phyloP scores from a whole-genome alignment of 2,329 filamentous ascomycete genomes.

The Rutstroemia sydowiana region DNA sequence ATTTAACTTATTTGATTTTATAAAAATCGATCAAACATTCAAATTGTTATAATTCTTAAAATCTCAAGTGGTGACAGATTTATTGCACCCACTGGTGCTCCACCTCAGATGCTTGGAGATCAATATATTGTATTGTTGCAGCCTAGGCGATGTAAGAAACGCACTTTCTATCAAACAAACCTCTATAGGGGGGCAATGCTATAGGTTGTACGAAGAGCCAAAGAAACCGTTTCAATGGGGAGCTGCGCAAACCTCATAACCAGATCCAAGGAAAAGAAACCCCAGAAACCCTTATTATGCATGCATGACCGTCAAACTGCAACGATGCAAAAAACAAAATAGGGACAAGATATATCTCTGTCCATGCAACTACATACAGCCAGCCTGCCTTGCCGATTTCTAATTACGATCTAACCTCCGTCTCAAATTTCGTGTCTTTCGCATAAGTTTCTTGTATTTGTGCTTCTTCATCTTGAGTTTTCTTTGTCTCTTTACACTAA shows the following conservation, averaged over 20 bases:
- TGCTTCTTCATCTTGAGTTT: slow-evolving; percentile 99
- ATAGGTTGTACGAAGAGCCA: background rate
- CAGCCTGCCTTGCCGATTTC: slow-evolving; percentile 7
- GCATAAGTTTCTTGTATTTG: slow-evolving; percentile 99
- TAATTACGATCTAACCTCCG: slow-evolving; percentile 49
- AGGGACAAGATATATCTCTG: background rate
- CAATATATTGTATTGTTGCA: too few species aligned
- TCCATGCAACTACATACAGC: background rate
- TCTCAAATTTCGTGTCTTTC: slow-evolving; percentile 77
- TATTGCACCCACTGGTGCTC: too few species aligned
- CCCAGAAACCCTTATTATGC: background rate
- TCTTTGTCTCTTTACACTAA: slow-evolving; percentile 86
- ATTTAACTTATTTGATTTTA: too few species aligned
- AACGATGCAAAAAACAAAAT: background rate
- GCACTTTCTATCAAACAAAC: background rate
- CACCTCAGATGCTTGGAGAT: too few species aligned
- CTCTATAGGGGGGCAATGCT: background rate
- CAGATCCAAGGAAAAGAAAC: background rate
- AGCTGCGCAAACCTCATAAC: background rate
- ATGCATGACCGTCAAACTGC: background rate
- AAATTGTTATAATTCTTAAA: too few species aligned
- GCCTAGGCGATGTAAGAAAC: too few species aligned
- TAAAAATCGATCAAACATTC: too few species aligned
- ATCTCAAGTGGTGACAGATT: too few species aligned
- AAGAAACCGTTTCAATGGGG: background rate